Percentiles rank a stretch among this genome's conserved stretches.
Conservation (phyloP, 768 basidiomycete genomes). For the Pulveroboletus sp. region DNA sequence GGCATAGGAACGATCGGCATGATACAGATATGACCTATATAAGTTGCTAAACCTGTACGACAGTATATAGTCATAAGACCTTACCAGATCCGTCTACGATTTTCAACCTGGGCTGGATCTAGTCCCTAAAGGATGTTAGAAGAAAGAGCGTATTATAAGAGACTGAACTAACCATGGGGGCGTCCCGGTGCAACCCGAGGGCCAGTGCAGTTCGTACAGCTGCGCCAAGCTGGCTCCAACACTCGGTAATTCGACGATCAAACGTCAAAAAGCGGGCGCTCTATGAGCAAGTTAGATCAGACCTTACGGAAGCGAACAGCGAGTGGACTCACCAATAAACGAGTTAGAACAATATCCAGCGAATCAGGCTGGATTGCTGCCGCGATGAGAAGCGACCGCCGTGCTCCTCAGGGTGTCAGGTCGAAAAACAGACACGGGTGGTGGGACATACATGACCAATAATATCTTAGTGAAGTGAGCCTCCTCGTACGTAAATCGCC, state of each 20-base stretch:
- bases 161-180: constrained; percentile 59
- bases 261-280: constrained; percentile 66
- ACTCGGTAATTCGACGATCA: constrained; percentile 86
- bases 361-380: constrained; percentile 93
- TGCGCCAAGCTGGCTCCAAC: constrained; percentile 93
- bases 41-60: constrained; percentile 3
- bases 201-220: constrained; percentile 92
- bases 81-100: constrained; percentile 86
- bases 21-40: constrained; percentile 81
- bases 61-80: background rate
- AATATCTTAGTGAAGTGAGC: constrained; percentile 82
- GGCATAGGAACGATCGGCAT: constrained; percentile 90
- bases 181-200: constrained; percentile 88
- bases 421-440: constrained; percentile 2
- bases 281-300: constrained; percentile 31
- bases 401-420: constrained; percentile 46
- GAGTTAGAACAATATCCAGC: constrained; percentile 85
- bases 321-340: constrained; percentile 55
- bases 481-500: constrained; percentile 74
- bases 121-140: constrained; percentile 46
- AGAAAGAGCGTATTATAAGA: background rate
- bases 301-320: background rate
- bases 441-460: constrained; percentile 82
- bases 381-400: constrained; percentile 82
- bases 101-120: constrained; percentile 75